Evolutionary conservation across 2,329 filamentous ascomycete species (phyloP).

Genomic region (Fusarium staphyleae): DNA sequence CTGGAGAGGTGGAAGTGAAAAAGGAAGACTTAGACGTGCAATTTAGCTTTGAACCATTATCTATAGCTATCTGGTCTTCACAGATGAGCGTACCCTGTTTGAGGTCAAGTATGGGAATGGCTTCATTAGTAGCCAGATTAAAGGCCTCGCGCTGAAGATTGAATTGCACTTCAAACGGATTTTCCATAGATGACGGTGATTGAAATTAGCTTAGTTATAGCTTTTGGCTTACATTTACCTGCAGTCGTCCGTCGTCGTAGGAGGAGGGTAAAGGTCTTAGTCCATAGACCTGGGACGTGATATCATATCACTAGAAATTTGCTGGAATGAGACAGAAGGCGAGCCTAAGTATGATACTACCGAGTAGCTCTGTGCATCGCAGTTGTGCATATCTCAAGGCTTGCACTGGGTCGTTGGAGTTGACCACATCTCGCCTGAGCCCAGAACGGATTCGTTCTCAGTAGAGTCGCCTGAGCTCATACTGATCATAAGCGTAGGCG

Average conservation of each 20-base stretch:
- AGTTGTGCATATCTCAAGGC: too few relatives aligned
- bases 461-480: too few relatives aligned
- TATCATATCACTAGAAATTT: slow-evolving; percentile 59
- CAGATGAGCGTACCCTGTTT: slow-evolving; percentile 56
- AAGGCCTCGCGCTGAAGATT: slow-evolving; percentile 68
- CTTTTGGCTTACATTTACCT: slow-evolving; percentile 42
- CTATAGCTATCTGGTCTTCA: slow-evolving; percentile 57
- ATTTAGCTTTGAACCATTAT: slow-evolving; percentile 62
- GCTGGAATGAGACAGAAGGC: slow-evolving; percentile 59
- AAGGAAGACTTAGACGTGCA: slow-evolving; percentile 77
- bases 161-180: slow-evolving; percentile 63
- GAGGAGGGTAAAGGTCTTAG: slow-evolving; percentile 63
- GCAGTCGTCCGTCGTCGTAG: slow-evolving; percentile 58
- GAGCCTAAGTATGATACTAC: too few relatives aligned
- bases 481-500: too few relatives aligned
- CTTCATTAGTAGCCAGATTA: slow-evolving; percentile 68
- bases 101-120: slow-evolving; percentile 67
- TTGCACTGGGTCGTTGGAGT: too few relatives aligned
- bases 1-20: slow-evolving; percentile 72
- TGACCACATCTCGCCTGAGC: too few relatives aligned
- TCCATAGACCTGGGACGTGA: slow-evolving; percentile 64
- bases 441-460: too few relatives aligned
- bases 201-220: slow-evolving; percentile 22
- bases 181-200: slow-evolving; percentile 56
- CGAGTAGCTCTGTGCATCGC: too few relatives aligned